Conservation (phyloP, 129 eudicot genomes). For the Artemisia annua region DNA sequence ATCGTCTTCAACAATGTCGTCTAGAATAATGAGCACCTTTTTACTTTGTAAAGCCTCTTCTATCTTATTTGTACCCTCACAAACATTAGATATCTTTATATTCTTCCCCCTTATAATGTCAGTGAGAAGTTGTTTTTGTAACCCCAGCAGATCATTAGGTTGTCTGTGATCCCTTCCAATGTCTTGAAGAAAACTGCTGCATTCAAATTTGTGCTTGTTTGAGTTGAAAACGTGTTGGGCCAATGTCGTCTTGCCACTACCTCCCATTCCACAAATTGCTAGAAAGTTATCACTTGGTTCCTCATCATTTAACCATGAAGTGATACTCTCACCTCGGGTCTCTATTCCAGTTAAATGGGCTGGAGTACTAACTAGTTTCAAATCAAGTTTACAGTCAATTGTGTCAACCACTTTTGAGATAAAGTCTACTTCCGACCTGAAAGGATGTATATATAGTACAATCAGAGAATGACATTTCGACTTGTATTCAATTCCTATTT, state of each 20-base stretch:
- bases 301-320: constrained; percentile 5
- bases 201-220: constrained; percentile 14
- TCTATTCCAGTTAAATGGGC: constrained; percentile 7
- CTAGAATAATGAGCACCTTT: constrained; percentile 13
- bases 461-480: background rate
- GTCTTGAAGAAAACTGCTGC: constrained; percentile 4
- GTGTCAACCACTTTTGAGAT: constrained; percentile 8
- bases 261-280: constrained; percentile 29
- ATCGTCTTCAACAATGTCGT: constrained; percentile 17
- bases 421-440: constrained; percentile 7
- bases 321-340: constrained; percentile 3
- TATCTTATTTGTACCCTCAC: constrained; percentile 14
- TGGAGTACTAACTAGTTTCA: background rate
- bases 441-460: background rate
- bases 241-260: constrained; percentile 18
- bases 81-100: background rate
- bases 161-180: constrained; percentile 9
- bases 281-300: background rate
- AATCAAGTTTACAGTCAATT: constrained; percentile 1
- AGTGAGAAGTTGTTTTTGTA: constrained; percentile 16
- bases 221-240: constrained; percentile 13
- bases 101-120: background rate
- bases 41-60: background rate
- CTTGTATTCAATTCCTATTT: background rate
- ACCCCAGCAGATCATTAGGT: background rate